phyloP scores from a whole-genome alignment of 2,329 filamentous ascomycete species.

The Dothideomycetes sp. region DNA sequence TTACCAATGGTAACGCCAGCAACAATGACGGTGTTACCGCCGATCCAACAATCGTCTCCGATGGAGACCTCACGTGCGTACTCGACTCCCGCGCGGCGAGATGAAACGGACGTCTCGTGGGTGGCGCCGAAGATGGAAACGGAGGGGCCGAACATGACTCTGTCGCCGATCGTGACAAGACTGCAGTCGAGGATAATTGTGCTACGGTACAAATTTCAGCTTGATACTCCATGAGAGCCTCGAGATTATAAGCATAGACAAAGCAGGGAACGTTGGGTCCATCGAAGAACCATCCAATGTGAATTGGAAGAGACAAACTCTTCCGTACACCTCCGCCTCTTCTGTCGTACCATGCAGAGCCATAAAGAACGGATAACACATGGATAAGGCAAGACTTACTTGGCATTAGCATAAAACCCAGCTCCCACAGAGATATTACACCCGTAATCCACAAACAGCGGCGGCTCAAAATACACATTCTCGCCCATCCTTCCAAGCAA shows the following conservation, averaged over 20 bases:
- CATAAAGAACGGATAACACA: not conserved
- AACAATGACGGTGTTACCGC: slow-evolving; percentile 58
- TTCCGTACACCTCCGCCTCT: no score
- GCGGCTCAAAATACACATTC: slow-evolving; percentile 46
- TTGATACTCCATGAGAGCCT: no score
- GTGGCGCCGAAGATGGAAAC: slow-evolving; percentile 42
- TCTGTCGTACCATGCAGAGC: no score
- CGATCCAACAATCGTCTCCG: slow-evolving; percentile 73
- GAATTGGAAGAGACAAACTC: no score
- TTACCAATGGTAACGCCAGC: slow-evolving; percentile 69
- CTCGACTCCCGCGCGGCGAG: slow-evolving; percentile 37
- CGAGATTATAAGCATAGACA: no score
- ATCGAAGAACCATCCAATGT: no score
- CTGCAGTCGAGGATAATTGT: slow-evolving; percentile 41
- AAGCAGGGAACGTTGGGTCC: no score
- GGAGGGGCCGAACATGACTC: slow-evolving; percentile 42
- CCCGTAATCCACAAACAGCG: slow-evolving; percentile 54
- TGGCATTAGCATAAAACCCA: slow-evolving; percentile 54
- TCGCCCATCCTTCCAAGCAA: slow-evolving; percentile 24
- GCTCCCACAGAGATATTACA: slow-evolving; percentile 53
- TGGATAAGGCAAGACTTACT: slow-evolving; percentile 12
- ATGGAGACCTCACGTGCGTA: slow-evolving; percentile 43
- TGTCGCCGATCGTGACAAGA: slow-evolving; percentile 40
- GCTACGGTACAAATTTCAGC: no score
- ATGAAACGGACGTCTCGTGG: slow-evolving; percentile 40